Evolutionary conservation across 495 filamentous ascomycete species (phyloP).

Genomic region (Lentithecium fluviatile): DNA sequence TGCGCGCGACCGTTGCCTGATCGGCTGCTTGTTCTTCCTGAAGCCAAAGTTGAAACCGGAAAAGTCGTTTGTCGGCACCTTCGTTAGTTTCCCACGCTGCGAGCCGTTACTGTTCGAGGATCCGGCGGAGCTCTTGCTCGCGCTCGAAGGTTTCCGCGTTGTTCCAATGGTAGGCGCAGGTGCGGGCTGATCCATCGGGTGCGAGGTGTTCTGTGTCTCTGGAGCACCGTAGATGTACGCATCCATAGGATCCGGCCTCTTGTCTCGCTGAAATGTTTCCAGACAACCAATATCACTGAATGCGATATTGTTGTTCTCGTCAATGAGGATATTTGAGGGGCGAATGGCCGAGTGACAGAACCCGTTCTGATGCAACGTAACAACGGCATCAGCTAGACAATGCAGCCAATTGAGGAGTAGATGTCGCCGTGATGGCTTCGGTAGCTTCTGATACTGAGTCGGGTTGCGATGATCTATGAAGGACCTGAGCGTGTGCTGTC

Average conservation of each 20-base stretch:
- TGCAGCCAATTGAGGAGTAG: conserved; percentile 82
- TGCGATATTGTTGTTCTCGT: conserved; percentile 67
- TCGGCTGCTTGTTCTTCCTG: conserved; percentile 15
- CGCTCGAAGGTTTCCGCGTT: conserved; percentile 28
- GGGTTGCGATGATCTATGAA: conserved; percentile 63
- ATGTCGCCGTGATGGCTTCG: conserved; percentile 67
- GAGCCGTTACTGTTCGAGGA: conserved; percentile 23
- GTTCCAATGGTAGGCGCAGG: background rate
- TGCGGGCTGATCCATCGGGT: background rate
- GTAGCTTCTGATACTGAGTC: conserved; percentile 61
- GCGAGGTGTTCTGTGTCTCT: conserved; percentile 48
- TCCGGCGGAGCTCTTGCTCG: conserved; percentile 28
- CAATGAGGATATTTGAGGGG: conserved; percentile 78
- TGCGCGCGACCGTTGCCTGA: conserved; percentile 21
- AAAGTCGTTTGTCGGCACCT: conserved; percentile 27
- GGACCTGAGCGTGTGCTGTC: conserved; percentile 72
- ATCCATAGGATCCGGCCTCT: conserved; percentile 64
- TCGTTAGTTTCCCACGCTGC: conserved; percentile 20
- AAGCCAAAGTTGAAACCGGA: conserved; percentile 36
- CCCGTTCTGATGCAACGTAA: conserved; percentile 71
- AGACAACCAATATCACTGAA: conserved; percentile 70
- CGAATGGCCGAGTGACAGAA: conserved; percentile 77
- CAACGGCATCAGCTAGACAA: conserved; percentile 75
- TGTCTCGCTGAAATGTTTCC: conserved; percentile 55
- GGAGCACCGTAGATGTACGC: conserved; percentile 85